These are phyloP conservation scores for Boehmeria nivea DNA, from an alignment of 306 rosid genomes.

Conservation along the genomic window DNA sequence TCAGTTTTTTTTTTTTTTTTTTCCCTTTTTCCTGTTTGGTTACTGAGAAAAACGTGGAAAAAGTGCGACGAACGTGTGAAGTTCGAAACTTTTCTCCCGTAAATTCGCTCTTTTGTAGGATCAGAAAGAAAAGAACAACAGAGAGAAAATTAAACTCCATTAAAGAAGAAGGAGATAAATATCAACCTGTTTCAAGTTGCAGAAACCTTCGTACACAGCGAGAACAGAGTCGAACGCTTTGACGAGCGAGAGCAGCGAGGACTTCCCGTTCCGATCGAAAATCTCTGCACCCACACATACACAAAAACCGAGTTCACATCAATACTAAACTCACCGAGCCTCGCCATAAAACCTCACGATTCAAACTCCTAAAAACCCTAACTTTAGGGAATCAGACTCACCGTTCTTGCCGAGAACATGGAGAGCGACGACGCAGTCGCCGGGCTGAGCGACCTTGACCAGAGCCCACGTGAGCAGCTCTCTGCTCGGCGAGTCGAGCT, in stretches of 20 bases:
- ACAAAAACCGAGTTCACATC: slow-evolving; percentile 8
- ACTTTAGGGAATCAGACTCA: slow-evolving; percentile 10
- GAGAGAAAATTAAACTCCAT: not conserved
- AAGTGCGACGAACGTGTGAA: slow-evolving; percentile 9
- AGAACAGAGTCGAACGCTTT: slow-evolving; percentile 94
- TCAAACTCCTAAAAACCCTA: not conserved
- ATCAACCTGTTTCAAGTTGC: slow-evolving; percentile 86
- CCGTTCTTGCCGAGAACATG: slow-evolving; percentile 82
- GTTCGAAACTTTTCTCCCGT: too few species aligned
- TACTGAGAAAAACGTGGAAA: slow-evolving; percentile 5
- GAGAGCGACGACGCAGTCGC: slow-evolving; percentile 77
- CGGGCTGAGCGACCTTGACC: slow-evolving; percentile 84
- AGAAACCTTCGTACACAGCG: slow-evolving; percentile 91
- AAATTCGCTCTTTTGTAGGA: too few species aligned
- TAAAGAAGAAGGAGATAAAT: not conserved
- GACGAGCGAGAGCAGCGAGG: slow-evolving; percentile 79
- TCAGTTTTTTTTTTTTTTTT: not conserved
- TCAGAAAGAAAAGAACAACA: too few species aligned
- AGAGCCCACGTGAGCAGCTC: slow-evolving; percentile 95
- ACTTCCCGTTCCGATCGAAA: slow-evolving; percentile 70
- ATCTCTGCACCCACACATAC: slow-evolving; percentile 38
- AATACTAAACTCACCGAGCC: slow-evolving; percentile 25
- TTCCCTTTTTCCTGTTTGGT: not conserved
- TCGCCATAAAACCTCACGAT: not conserved
- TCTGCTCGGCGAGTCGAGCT: slow-evolving; percentile 68